Evolutionary conservation across 2,329 filamentous ascomycete genomes (phyloP).

Genomic region (Didymella glomerata): DNA sequence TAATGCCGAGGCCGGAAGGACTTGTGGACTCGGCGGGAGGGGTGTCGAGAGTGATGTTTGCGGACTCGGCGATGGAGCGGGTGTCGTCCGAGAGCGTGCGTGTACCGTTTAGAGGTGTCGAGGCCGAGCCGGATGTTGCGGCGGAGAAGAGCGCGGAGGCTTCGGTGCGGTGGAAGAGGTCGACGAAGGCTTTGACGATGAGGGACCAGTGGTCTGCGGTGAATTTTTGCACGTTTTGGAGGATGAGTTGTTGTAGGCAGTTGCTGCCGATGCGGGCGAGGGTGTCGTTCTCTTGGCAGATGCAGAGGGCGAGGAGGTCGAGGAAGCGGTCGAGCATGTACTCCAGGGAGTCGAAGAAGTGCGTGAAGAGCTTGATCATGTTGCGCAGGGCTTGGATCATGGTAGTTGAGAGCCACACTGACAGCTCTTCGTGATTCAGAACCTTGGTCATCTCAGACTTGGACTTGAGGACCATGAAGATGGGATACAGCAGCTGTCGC

Average conservation of each 20-base stretch:
- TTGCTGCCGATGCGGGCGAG: slow-evolving; percentile 98
- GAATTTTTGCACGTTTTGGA: slow-evolving; percentile 97
- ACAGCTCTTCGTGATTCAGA: slow-evolving; percentile 93
- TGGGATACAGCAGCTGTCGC: slow-evolving; percentile 95
- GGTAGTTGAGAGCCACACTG: slow-evolving; percentile 97
- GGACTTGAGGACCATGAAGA: slow-evolving; percentile 97
- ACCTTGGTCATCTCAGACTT: slow-evolving; percentile 97
- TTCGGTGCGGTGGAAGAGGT: slow-evolving; percentile 93
- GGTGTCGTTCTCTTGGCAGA: slow-evolving; percentile 98
- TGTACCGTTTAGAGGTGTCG: slow-evolving; percentile 60
- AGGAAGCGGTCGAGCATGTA: slow-evolving; percentile 99
- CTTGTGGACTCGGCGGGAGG: slow-evolving; percentile 30
- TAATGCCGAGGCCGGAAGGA: slow-evolving; percentile 54
- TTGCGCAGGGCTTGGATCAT: slow-evolving; percentile 99
- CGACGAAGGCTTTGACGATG: slow-evolving; percentile 94
- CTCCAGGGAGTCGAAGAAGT: slow-evolving; percentile 95
- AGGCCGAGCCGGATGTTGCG: slow-evolving; percentile 60
- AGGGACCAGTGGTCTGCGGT: slow-evolving; percentile 87
- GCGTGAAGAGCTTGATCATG: slow-evolving; percentile 98
- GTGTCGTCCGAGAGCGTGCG: slow-evolving; percentile 56
- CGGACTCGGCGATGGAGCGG: slow-evolving; percentile 43
- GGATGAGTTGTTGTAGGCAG: slow-evolving; percentile 92
- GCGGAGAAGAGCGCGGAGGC: slow-evolving; percentile 95
- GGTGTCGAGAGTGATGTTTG: slow-evolving; percentile 47
- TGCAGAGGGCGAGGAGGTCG: slow-evolving; percentile 91